phyloP scores from a whole-genome alignment of 2,329 filamentous ascomycete species.

The Cryoendolithus antarcticus region DNA sequence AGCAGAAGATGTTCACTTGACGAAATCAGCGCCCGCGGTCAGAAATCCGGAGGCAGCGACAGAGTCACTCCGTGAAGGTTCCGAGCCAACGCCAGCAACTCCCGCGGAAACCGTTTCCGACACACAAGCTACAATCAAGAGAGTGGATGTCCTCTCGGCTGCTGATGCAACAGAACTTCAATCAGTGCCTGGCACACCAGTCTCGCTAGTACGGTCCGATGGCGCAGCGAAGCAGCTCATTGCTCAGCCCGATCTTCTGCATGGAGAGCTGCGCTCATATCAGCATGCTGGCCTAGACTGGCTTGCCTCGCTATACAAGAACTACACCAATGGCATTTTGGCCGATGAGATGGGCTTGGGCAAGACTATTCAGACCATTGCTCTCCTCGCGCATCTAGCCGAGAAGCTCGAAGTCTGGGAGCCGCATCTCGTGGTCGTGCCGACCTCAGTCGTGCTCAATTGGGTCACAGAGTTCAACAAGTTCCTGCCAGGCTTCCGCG shows the following conservation, averaged over 20 bases:
- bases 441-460: slow-evolving; percentile 96
- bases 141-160: too few relatives aligned
- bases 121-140: too few relatives aligned
- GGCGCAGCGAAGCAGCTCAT: slow-evolving; percentile 12
- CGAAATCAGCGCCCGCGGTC: too few relatives aligned
- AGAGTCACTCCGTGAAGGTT: too few relatives aligned
- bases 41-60: too few relatives aligned
- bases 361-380: slow-evolving; percentile 97
- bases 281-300: slow-evolving; percentile 93
- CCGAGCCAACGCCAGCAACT: too few relatives aligned
- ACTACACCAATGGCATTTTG: slow-evolving; percentile 87
- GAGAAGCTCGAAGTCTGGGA: slow-evolving; percentile 89
- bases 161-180: too few relatives aligned
- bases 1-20: too few relatives aligned
- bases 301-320: slow-evolving; percentile 85
- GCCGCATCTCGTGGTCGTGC: slow-evolving; percentile 87
- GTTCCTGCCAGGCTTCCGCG: slow-evolving; percentile 95
- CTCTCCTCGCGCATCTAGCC: slow-evolving; percentile 81
- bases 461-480: slow-evolving; percentile 99
- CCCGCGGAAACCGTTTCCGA: too few relatives aligned
- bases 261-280: slow-evolving; percentile 85
- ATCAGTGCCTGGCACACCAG: slow-evolving; percentile 3
- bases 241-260: slow-evolving; percentile 56
- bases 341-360: slow-evolving; percentile 98
- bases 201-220: slow-evolving; percentile 4